Base-by-base conservation (phyloP, 2,329 filamentous ascomycete genomes). In the Phialocephala sp. region DNA sequence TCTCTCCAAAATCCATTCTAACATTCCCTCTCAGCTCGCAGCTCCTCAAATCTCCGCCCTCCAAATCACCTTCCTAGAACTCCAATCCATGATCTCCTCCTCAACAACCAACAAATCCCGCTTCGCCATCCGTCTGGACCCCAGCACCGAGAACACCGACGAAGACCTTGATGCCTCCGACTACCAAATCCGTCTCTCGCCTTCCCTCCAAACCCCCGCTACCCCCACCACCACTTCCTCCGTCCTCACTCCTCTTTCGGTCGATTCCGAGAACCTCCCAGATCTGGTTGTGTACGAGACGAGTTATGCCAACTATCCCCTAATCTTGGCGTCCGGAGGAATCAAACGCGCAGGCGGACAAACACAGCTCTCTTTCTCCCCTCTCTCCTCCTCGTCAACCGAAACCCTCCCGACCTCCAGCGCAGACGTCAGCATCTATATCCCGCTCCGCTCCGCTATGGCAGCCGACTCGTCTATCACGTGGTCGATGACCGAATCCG, bases 261-360 rank as follows among this genome's bases (percentile, higher is more conserved):
- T 77, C 45, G 77, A 72, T 6, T 69, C 74, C 47, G 74, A 76
- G 54, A 74, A 80, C 59, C 74, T 81, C 5, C 80, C 80, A 11
- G 78, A 80, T 52, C 77, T 80, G 50, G 73, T 81, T 66, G 76
- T 81, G 62, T 81, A 81, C 71, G 79, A 81, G 72, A 81, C 80
- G 8, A 79, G 80, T 2, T 82, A 81, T 73, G 75, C 80, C 62
- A 78, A 79, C 60, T 82, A 82, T 69, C 79, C 79, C 0, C 76
- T 81, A 22, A 78, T 82, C 50, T 71, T 81, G 15, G 76, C 78
- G 6, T 77, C 76, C 3, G 79, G 78, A 14, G 74, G 73, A 59
- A 80, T 82, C 71, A 77, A 77, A 64, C 76, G 76, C 22, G 78
- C 79, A n/a, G 79, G 79, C 8, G 80, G 80, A 15, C 77, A 79